These are phyloP conservation scores for Auricularia auricula-judae DNA, from an alignment of 768 basidiomycete species.

Conservation along the genomic window DNA sequence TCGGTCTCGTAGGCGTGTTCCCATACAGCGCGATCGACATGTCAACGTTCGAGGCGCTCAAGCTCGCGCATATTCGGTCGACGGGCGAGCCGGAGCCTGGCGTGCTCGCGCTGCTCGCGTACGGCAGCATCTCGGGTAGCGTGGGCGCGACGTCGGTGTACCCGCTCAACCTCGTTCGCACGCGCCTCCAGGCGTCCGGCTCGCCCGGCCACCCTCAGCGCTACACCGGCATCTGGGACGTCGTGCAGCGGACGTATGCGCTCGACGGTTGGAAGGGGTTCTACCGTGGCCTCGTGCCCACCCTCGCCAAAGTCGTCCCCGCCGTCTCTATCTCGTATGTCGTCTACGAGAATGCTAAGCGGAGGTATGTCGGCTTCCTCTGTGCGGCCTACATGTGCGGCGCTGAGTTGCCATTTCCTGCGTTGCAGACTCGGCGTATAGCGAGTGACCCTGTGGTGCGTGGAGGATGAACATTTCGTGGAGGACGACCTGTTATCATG, in stretches of 20 bases:
- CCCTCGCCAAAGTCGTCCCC: slow-evolving; percentile 92
- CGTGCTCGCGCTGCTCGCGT: slow-evolving; percentile 74
- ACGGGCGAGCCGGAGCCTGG: slow-evolving; percentile 85
- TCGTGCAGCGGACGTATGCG: slow-evolving; percentile 64
- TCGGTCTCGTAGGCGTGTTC: slow-evolving; percentile 92
- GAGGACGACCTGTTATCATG: background rate
- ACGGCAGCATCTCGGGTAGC: slow-evolving; percentile 87
- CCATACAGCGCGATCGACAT: slow-evolving; percentile 98
- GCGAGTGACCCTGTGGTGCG: background rate
- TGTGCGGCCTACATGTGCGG: background rate
- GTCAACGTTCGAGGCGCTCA: slow-evolving; percentile 94
- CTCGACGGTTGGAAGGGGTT: slow-evolving; percentile 90
- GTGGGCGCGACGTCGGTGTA: slow-evolving; percentile 92
- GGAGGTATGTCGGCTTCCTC: slow-evolving; percentile 30
- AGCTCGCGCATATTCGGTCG: slow-evolving; percentile 78
- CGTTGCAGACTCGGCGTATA: background rate
- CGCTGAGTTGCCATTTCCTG: too few relatives aligned
- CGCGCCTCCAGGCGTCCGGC: slow-evolving; percentile 91
- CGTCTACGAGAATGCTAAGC: slow-evolving; percentile 81
- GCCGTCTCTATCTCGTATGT: slow-evolving; percentile 96
- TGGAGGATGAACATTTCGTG: background rate
- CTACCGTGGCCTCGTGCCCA: slow-evolving; percentile 86
- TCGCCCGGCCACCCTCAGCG: slow-evolving; percentile 88
- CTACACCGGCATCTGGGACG: slow-evolving; percentile 84
- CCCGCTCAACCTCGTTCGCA: slow-evolving; percentile 84